These are phyloP conservation scores for Pseudomonodictys pantanalensis DNA, from an alignment of 495 filamentous ascomycete genomes.

Conservation along the genomic window DNA sequence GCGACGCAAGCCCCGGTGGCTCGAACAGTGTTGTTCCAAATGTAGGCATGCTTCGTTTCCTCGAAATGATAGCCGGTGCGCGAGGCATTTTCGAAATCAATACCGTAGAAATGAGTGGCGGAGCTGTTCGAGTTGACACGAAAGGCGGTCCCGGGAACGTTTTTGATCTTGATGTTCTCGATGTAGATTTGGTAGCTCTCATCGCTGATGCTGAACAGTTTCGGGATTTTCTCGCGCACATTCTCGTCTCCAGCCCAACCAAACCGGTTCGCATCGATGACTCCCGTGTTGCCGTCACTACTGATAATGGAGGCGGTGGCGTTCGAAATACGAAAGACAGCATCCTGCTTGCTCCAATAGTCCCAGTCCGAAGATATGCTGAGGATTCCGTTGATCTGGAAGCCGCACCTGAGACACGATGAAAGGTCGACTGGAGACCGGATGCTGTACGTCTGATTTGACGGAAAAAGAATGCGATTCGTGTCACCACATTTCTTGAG, in stretches of 20 bases:
- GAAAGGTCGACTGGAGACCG: constrained; percentile 16
- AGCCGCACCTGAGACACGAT: constrained; percentile 12
- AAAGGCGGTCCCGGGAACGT: constrained; percentile 8
- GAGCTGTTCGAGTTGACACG: constrained; percentile 1
- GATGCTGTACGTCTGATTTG: constrained; percentile 5
- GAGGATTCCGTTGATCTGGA: constrained; percentile 19
- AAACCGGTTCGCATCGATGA: constrained; percentile 9
- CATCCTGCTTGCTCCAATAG: constrained; percentile 5
- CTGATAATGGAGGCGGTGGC: not conserved
- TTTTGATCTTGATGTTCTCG: constrained; percentile 1
- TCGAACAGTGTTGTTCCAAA: constrained; percentile 11
- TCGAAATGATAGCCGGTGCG: not conserved
- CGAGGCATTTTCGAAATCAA: not conserved
- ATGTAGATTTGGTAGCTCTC: constrained; percentile 3
- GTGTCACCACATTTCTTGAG: constrained; percentile 9
- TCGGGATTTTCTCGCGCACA: not conserved
- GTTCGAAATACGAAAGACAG: constrained; percentile 1
- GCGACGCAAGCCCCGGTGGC: not conserved
- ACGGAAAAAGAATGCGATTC: not conserved
- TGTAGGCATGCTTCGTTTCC: constrained; percentile 6
- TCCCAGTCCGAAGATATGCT: not conserved
- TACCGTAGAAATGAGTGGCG: constrained; percentile 4
- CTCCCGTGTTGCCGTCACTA: constrained; percentile 11
- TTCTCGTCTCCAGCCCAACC: not conserved
- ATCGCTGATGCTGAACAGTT: constrained; percentile 10